Percentiles rank a stretch among this genome's conserved stretches.
These are phyloP conservation scores for Botrytis elliptica DNA, from an alignment of 2,329 filamentous ascomycete genomes.

Conservation along the genomic window DNA sequence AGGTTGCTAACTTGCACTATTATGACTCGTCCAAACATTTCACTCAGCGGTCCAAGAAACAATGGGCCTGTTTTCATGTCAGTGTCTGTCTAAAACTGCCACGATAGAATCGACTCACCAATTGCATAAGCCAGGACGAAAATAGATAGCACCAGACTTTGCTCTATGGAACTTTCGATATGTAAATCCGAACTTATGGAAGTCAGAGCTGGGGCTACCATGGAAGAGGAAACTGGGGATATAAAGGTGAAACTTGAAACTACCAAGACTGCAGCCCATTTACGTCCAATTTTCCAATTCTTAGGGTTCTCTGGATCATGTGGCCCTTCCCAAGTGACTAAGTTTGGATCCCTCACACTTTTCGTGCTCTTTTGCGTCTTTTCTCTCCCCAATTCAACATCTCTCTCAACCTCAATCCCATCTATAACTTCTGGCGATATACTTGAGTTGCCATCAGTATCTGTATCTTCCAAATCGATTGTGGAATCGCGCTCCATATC, in stretches of 20 bases:
- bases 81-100: neutral
- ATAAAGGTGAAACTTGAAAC: conserved; percentile 48
- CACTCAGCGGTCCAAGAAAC: conserved; percentile 61
- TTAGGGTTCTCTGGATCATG: conserved; percentile 35
- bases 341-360: conserved; percentile 32
- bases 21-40: conserved; percentile 48
- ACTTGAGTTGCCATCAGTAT: conserved; percentile 3
- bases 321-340: conserved; percentile 34
- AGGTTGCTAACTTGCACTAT: conserved; percentile 48
- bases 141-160: conserved; percentile 46
- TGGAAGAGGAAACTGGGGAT: conserved; percentile 52
- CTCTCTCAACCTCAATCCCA: conserved; percentile 32
- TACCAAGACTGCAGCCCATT: conserved; percentile 51
- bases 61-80: conserved; percentile 43
- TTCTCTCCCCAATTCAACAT: conserved; percentile 32
- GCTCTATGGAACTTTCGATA: conserved; percentile 48
- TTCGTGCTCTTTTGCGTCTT: conserved; percentile 26
- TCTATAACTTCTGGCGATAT: conserved; percentile 32
- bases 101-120: neutral
- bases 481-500: neutral
- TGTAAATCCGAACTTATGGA: conserved; percentile 54
- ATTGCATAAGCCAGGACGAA: conserved; percentile 47
- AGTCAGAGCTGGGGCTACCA: conserved; percentile 53
- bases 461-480: conserved; percentile 18
- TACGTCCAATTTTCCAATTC: conserved; percentile 37